Evolutionary conservation across 257 asterid species (phyloP), one percentile per base, ranked within the genome.

Genomic region (Nicotiana tabacum): DNA sequence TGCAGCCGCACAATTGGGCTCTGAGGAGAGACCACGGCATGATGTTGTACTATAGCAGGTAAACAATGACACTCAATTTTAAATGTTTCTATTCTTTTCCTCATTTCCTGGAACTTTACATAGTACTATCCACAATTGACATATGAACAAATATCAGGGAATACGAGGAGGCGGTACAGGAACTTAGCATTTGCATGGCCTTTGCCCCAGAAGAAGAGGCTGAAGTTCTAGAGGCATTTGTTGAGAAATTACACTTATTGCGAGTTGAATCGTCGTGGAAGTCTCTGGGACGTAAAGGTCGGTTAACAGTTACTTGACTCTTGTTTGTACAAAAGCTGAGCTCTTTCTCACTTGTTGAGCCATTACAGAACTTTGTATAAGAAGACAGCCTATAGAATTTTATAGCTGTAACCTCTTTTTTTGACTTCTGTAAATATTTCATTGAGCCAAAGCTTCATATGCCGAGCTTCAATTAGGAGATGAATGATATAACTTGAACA

Each of bases 141-240:
- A 11, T 37, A 37, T 68, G 77, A 68, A 68, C 56, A 37, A n/a
- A 46, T 9, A 77, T 24, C 91, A 95, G 99, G 90, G 94, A 93
- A 78, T 95, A 92, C 58, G 95, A 88, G 87, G 92, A 90, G 48
- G 98, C 99, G 2, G 95, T 95, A 32, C 97, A 91, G 88, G 99
- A 95, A 87, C 98, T 95, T 9, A 95, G 99, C 93, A 95, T 95
- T 81, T 95, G 98, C 87, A 91, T 95, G 99, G 98, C 92, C 21
- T 93, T 95, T 79, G 98, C 99, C 8, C 99, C 99, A 1, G 99
- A 95, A 85, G 99, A 95, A 84, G 97, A 95, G 84, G 91, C 92
- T 1, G 87, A 89, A 81, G 89, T 92, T 69, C 87, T 95, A 15
- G 98, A 93, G 81, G 90, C 94, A 24, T 95, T 95, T 65, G 92